Evolutionary conservation across 2,329 filamentous ascomycete genomes (phyloP).

Genomic region (Metarhizium sp.): DNA sequence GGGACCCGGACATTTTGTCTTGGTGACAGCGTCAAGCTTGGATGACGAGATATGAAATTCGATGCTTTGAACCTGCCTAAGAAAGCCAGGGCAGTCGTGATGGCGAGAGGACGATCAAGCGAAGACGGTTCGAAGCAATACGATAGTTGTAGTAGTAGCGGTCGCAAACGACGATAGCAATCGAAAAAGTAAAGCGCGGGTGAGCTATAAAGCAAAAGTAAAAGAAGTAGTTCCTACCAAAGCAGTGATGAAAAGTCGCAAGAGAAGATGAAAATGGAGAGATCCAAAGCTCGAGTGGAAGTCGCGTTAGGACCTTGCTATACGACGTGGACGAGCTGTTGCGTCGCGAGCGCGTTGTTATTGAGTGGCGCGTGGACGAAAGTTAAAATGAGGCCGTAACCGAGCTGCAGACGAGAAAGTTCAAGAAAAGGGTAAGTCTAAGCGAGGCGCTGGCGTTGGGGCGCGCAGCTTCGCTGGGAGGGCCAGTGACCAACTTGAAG

Average conservation of each 20-base stretch:
- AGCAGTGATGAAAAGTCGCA: background rate
- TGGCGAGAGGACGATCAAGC: background rate
- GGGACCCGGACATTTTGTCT: background rate
- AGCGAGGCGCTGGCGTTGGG: conserved; percentile 3
- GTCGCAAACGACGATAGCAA: background rate
- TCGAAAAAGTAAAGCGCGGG: background rate
- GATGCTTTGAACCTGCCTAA: background rate
- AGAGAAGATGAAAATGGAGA: conserved; percentile 3
- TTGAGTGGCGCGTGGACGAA: background rate
- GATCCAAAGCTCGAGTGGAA: background rate
- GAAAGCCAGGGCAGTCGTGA: background rate
- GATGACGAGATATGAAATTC: background rate
- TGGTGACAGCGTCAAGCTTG: background rate
- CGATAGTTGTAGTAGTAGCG: background rate
- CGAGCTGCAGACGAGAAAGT: background rate
- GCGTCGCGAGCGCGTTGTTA: conserved; percentile 8
- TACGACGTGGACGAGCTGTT: conserved; percentile 15
- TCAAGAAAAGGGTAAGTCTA: background rate
- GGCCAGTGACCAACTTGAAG: background rate
- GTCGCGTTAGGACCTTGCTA: background rate
- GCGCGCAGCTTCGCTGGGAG: conserved; percentile 2
- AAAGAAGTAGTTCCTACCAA: conserved; percentile 1
- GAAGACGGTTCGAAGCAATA: background rate
- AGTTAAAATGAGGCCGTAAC: background rate
- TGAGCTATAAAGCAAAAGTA: background rate